Percentiles rank a stretch among this genome's conserved stretches.
Evolutionary conservation across 2,329 filamentous ascomycete species (phyloP).

Genomic region (Thelonectria olida): DNA sequence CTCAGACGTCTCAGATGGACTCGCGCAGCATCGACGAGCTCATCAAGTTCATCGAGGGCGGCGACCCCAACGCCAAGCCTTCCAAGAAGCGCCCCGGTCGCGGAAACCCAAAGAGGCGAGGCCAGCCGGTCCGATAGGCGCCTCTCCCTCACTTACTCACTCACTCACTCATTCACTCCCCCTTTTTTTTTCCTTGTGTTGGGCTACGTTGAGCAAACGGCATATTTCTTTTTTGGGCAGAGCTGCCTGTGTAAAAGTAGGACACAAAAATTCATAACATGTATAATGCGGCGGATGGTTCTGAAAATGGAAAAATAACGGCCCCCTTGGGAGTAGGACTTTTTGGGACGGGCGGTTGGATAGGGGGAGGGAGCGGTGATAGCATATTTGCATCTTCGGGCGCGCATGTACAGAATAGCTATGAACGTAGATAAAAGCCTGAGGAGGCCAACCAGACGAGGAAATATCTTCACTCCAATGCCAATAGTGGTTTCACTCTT

Average conservation of each 20-base stretch:
- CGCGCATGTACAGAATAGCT: slow-evolving; percentile 35
- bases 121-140: slow-evolving; percentile 41
- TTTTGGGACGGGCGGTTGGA: slow-evolving; percentile 18
- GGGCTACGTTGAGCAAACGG: too few relatives aligned
- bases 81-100: slow-evolving; percentile 66
- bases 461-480: slow-evolving; percentile 41
- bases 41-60: slow-evolving; percentile 92
- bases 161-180: not conserved
- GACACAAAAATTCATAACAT: slow-evolving; percentile 10
- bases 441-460: slow-evolving; percentile 27
- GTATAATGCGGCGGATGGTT: slow-evolving; percentile 25
- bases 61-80: slow-evolving; percentile 60
- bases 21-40: slow-evolving; percentile 91
- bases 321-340: slow-evolving; percentile 9
- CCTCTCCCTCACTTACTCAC: not conserved
- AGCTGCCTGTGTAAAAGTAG: slow-evolving; percentile 31
- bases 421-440: slow-evolving; percentile 19
- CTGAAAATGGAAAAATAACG: slow-evolving; percentile 11
- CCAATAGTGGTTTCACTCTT: slow-evolving; percentile 15
- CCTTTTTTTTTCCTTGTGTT: too few relatives aligned
- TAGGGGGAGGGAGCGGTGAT: slow-evolving; percentile 23
- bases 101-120: slow-evolving; percentile 65
- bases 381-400: slow-evolving; percentile 36
- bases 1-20: slow-evolving; percentile 63
- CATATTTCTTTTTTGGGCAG: not conserved